These are phyloP conservation scores for Silene noctiflora DNA, from an alignment of 179 eudicot genomes.

Conservation along the genomic window DNA sequence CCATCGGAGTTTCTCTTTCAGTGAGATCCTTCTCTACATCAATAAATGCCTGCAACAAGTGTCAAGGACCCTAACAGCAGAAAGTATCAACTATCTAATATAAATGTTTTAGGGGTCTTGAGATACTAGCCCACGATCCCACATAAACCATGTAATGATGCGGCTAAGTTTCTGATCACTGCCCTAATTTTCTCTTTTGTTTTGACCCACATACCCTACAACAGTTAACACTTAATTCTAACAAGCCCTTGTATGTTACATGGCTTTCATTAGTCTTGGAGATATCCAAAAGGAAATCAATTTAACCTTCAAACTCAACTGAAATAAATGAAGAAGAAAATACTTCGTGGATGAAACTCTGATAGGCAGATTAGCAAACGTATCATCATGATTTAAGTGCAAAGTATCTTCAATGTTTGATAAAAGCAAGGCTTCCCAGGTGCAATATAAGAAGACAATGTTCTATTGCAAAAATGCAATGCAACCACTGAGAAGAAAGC, in stretches of 20 bases:
- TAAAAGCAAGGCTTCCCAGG: slow-evolving; percentile 7
- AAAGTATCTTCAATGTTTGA: not conserved
- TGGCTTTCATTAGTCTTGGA: not conserved
- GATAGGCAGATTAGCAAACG: not conserved
- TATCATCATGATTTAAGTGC: not conserved
- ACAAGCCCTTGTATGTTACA: not conserved
- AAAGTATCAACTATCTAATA: slow-evolving; percentile 17
- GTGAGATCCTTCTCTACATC: slow-evolving; percentile 95
- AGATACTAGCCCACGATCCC: not conserved
- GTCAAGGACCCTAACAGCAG: slow-evolving; percentile 37
- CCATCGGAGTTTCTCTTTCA: slow-evolving; percentile 96
- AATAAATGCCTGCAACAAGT: slow-evolving; percentile 71
- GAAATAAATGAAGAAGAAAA: not conserved
- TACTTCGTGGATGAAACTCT: slow-evolving; percentile 4
- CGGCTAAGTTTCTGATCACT: not conserved
- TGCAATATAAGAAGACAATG: not conserved
- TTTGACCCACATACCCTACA: not conserved
- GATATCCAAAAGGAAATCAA: not conserved
- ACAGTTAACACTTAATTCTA: not conserved
- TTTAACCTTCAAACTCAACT: not conserved
- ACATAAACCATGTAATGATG: not conserved
- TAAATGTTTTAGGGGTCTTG: not conserved
- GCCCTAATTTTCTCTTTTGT: not conserved
- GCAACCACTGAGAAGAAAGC: slow-evolving; percentile 5
- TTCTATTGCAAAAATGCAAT: not conserved